Evolutionary conservation across 192 early-diverging fungal genomes (phyloP), one percentile per base, ranked within the genome.

Genomic region (Podila verticillata): DNA sequence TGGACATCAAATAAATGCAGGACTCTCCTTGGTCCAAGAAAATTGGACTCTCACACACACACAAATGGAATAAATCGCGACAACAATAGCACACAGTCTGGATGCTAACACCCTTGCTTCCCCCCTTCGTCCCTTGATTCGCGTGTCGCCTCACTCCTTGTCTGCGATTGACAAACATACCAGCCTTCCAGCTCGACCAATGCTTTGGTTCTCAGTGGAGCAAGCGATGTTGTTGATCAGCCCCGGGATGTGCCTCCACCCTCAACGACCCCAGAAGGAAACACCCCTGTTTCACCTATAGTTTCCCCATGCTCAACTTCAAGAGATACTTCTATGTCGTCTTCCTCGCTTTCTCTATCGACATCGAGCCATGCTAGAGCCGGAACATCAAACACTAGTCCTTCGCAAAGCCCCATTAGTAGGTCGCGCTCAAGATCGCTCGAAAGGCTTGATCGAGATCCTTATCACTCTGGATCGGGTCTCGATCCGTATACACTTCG

Each of bases 151-250:
- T 24, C 3, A 15, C 39, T 44, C 15, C 39, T 17, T 44, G 36
- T 39, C n/a, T n/a, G n/a, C n/a, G n/a, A n/a, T n/a, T n/a, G n/a
- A n/a, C n/a, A n/a, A n/a, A n/a, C n/a, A n/a, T 8, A 7, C 6
- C 31, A 80, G 77, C 65, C 77, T 47, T 72, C 77, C 13, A 80
- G 77, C 48, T 72, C 77, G 26, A 57, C 66, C n/a, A 80, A 72
- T 24, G 77, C 77, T 22, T 39, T 80, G 54, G 77, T 70, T 8
- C 64, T 80, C 10, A 68, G 70, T 44, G 77, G 77, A 22, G 77
- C 77, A 15, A 68, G 61, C 8, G 77, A 80, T 31, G 54, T 64
- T 7, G 51, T 54, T 17, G 51, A 54, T 24, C 51, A 12, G 24
- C 51, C 20, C 6, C 51, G n/a, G 20, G 51, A n/a, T n/a, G 51